phyloP scores from a whole-genome alignment of 148 eudicot species.

The Chenopodium album region DNA sequence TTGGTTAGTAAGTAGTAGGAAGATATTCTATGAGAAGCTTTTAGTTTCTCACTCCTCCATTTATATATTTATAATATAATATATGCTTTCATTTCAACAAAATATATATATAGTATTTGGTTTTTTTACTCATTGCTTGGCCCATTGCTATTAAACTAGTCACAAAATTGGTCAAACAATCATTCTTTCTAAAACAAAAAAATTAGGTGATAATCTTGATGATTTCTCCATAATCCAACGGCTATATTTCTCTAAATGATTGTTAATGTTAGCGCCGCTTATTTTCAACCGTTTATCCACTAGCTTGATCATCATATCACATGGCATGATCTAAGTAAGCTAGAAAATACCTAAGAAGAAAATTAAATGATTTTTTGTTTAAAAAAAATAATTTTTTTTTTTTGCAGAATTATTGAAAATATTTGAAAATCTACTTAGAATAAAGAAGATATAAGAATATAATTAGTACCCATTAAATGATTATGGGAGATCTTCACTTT shows the following conservation, averaged over 20 bases:
- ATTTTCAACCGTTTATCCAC: not conserved
- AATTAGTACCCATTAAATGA: constrained; percentile 6
- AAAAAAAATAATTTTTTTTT: not conserved
- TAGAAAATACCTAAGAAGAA: not conserved
- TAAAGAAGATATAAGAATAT: constrained; percentile 1
- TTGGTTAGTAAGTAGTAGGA: constrained; percentile 19
- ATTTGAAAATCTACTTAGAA: not conserved
- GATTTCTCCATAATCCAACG: constrained; percentile 8
- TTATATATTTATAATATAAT: not conserved
- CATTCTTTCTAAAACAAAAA: constrained; percentile 8
- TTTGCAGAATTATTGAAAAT: constrained; percentile 14
- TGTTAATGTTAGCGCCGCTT: not conserved
- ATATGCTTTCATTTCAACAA: too few species aligned
- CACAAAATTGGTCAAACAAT: constrained; percentile 19
- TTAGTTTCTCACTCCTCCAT: not conserved
- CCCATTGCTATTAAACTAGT: not conserved
- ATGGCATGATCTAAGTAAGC: constrained; percentile 12
- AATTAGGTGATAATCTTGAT: constrained; percentile 4
- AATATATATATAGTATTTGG: not conserved
- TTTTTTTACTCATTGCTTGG: not conserved
- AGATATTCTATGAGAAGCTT: constrained; percentile 18
- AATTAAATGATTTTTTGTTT: not conserved
- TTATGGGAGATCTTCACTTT: constrained; percentile 20
- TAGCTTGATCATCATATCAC: not conserved
- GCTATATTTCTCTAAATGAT: not conserved